These are phyloP conservation scores for Raphanus hybrid DNA, from an alignment of 441 rosid species.

Conservation along the genomic window DNA sequence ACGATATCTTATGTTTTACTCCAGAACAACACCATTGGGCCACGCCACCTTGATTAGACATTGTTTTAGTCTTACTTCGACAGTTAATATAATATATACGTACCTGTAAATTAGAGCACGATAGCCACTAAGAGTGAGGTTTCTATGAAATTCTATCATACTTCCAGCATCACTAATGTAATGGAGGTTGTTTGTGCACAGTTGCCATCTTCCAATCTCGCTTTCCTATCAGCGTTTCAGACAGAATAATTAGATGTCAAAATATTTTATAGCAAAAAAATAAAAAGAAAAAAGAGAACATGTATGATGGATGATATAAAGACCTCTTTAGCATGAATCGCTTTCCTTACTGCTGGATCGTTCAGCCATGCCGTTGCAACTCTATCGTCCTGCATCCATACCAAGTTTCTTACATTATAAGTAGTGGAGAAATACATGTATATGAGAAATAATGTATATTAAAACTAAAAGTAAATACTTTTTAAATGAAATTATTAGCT, in stretches of 20 bases:
- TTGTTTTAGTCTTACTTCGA: neutral
- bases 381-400: constrained; percentile 60
- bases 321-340: constrained; percentile 73
- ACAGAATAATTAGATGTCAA: neutral
- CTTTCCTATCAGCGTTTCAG: constrained; percentile 44
- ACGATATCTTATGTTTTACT: neutral
- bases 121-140: constrained; percentile 69
- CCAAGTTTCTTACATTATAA: constrained; percentile 11
- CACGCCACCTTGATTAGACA: neutral
- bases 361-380: constrained; percentile 80
- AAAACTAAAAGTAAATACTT: too few relatives aligned
- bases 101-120: constrained; percentile 87
- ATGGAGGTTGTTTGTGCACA: constrained; percentile 53
- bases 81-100: constrained; percentile 11
- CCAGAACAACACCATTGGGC: neutral
- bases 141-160: constrained; percentile 81
- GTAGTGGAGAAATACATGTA: neutral
- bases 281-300: neutral
- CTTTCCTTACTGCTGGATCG: constrained; percentile 69
- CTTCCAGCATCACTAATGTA: constrained; percentile 63
- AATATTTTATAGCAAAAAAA: neutral
- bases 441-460: neutral
- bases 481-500: too few relatives aligned
- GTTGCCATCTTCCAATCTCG: constrained; percentile 57
- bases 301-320: constrained; percentile 16